Conservation (phyloP, 768 basidiomycete genomes). For the Pleurotus djamor region DNA sequence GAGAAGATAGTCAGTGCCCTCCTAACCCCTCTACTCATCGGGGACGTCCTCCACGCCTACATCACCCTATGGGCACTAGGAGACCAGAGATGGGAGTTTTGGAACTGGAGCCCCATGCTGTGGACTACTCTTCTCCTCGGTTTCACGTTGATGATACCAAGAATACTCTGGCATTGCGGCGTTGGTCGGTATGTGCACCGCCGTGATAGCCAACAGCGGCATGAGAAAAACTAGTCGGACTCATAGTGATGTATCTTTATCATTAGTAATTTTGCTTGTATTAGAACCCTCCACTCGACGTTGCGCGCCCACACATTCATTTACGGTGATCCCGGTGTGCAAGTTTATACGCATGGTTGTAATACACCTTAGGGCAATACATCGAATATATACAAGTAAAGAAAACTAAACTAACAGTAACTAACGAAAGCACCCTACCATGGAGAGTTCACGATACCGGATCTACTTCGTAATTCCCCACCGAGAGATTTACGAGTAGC, state of each 20-base stretch:
- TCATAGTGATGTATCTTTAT: background rate
- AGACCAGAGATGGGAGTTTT: constrained; percentile 61
- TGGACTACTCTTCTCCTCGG: constrained; percentile 68
- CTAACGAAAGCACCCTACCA: constrained; percentile 30
- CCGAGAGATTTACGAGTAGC: constrained; percentile 76
- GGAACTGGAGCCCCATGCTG: constrained; percentile 65
- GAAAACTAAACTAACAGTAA: constrained; percentile 14
- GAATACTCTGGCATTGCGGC: constrained; percentile 73
- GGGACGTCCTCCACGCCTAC: constrained; percentile 64
- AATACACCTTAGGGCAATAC: background rate
- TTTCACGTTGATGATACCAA: constrained; percentile 63
- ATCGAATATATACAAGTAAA: constrained; percentile 14
- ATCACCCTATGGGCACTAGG: constrained; percentile 77
- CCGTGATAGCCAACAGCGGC: constrained; percentile 41
- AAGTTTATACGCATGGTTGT: background rate
- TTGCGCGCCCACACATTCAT: background rate
- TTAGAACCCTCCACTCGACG: background rate
- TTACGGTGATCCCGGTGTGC: background rate
- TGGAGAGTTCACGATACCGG: constrained; percentile 68
- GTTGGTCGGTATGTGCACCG: constrained; percentile 70
- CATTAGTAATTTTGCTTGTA: background rate
- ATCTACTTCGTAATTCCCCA: constrained; percentile 41
- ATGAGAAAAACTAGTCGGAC: constrained; percentile 1
- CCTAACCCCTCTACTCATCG: constrained; percentile 65
- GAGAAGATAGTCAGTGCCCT: constrained; percentile 68